phyloP scores from a whole-genome alignment of 2,329 filamentous ascomycete genomes.

The Pleoardoris graminearum region DNA sequence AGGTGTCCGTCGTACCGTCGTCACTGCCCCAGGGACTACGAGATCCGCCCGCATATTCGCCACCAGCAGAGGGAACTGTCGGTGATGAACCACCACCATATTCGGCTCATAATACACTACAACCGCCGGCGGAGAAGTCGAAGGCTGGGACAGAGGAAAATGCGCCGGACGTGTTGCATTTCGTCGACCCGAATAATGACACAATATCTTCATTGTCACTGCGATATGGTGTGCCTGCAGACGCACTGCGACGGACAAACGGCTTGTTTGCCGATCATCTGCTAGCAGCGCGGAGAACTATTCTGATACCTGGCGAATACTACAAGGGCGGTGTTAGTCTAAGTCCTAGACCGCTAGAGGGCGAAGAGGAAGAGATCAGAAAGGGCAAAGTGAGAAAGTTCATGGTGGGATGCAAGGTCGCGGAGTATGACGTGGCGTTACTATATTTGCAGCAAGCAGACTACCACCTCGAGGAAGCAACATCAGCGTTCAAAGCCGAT shows the following conservation, averaged over 20 bases:
- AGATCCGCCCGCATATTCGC: constrained; percentile 68
- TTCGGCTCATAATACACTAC: constrained; percentile 37
- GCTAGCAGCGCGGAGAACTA: constrained; percentile 67
- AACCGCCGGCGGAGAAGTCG: constrained; percentile 37
- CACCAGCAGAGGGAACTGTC: constrained; percentile 38
- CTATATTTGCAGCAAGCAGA: constrained; percentile 72
- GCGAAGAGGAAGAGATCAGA: constrained; percentile 72
- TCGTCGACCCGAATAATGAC: constrained; percentile 71
- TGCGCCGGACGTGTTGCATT: constrained; percentile 72
- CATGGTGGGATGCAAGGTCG: constrained; percentile 78
- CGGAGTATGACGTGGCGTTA: constrained; percentile 74
- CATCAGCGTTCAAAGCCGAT: constrained; percentile 68
- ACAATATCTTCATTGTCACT: constrained; percentile 70
- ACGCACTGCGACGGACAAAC: constrained; percentile 67
- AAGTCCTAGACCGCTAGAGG: constrained; percentile 71
- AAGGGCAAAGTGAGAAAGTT: constrained; percentile 73
- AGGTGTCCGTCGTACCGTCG: constrained; percentile 66
- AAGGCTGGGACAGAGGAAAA: constrained; percentile 31
- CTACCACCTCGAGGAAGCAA: constrained; percentile 68
- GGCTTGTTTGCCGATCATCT: constrained; percentile 73
- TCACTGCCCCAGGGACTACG: constrained; percentile 66
- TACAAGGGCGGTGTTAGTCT: constrained; percentile 70
- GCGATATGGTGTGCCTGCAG: constrained; percentile 68
- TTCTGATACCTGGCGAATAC: constrained; percentile 71
- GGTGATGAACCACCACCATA: constrained; percentile 53